Conservation (phyloP, 1,284 basidiomycete species). For the Fomitopsis betulina region DNA sequence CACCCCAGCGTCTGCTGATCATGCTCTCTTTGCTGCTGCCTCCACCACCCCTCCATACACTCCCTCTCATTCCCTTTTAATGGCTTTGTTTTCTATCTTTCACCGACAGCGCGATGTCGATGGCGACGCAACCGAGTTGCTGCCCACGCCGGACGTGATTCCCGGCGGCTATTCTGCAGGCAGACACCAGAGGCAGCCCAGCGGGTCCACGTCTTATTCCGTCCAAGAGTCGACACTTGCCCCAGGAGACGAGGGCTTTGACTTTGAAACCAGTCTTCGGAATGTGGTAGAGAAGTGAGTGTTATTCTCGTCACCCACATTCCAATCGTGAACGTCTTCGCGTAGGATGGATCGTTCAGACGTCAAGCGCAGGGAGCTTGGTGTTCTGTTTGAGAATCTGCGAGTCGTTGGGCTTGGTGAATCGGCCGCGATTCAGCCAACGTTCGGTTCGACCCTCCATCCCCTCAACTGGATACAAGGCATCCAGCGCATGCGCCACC, state of each 20-base stretch:
- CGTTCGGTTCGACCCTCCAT: slow-evolving; percentile 37
- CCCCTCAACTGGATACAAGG: slow-evolving; percentile 25
- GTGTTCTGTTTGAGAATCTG: slow-evolving; percentile 40
- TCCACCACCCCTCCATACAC: background rate
- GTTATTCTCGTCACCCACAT: slow-evolving; percentile 5
- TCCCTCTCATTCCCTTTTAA: slow-evolving; percentile 6
- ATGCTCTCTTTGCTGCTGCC: background rate
- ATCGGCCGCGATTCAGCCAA: slow-evolving; percentile 32
- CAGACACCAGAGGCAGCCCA: background rate
- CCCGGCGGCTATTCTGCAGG: background rate
- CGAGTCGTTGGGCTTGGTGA: slow-evolving; percentile 37
- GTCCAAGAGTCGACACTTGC: slow-evolving; percentile 11
- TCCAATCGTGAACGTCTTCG: background rate
- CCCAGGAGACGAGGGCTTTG: slow-evolving; percentile 28
- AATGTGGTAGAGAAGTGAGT: slow-evolving; percentile 30
- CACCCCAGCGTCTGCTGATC: background rate
- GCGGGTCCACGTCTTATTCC: background rate
- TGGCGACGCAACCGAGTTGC: slow-evolving; percentile 6
- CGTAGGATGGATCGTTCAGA: slow-evolving; percentile 35
- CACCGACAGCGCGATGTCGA: background rate
- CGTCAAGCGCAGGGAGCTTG: slow-evolving; percentile 36
- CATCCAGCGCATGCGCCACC: slow-evolving; percentile 29
- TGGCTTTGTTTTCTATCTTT: slow-evolving; percentile 4
- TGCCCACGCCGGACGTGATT: slow-evolving; percentile 2
- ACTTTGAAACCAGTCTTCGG: slow-evolving; percentile 36